phyloP scores from a whole-genome alignment of 331 rosid species.

The Stylosanthes scabra region DNA sequence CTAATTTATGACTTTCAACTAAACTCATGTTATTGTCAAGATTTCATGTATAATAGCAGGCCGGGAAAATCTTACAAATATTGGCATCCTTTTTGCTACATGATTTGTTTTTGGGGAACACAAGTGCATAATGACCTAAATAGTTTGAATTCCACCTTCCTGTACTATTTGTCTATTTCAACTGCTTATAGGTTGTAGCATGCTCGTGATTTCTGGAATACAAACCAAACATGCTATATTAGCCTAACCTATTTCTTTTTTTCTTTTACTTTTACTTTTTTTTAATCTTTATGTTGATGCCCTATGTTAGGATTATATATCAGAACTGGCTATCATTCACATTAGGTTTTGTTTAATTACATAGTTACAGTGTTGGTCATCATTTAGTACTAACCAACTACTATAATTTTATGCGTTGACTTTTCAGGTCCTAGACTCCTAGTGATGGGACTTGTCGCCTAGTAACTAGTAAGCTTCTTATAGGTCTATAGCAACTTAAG shows the following conservation, averaged over 20 bases:
- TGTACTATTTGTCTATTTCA: no score
- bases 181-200: no score
- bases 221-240: no score
- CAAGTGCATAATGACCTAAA: constrained; percentile 16
- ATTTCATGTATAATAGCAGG: constrained; percentile 29
- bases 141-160: not conserved
- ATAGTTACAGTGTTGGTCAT: not conserved
- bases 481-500: not conserved
- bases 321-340: not conserved
- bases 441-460: constrained; percentile 1
- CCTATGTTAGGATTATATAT: not conserved
- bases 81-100: constrained; percentile 32
- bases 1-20: constrained; percentile 34
- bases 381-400: constrained; percentile 19
- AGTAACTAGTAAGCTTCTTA: not conserved
- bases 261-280: no score
- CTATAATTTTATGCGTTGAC: not conserved
- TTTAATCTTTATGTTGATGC: not conserved
- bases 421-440: constrained; percentile 6
- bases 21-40: constrained; percentile 27
- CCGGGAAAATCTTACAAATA: constrained; percentile 37
- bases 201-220: no score
- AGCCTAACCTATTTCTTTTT: no score
- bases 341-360: not conserved
- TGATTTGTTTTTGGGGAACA: constrained; percentile 33